phyloP scores from a whole-genome alignment of 225 moss, liverwort and hornwort genomes.

The Ulota crispa region DNA sequence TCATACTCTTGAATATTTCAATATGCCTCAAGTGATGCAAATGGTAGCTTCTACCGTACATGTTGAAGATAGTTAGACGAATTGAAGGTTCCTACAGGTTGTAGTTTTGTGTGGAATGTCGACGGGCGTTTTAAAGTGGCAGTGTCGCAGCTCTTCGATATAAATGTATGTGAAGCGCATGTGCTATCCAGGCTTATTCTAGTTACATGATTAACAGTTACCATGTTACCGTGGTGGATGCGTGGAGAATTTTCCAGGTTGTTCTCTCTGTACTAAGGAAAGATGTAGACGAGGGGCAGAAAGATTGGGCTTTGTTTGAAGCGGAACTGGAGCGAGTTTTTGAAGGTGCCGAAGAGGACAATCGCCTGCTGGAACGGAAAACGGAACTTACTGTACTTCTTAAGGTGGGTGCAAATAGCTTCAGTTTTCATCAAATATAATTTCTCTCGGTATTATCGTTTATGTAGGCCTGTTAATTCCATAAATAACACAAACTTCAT shows the following conservation, averaged over 20 bases:
- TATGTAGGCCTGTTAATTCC: not conserved
- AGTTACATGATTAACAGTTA: constrained; percentile 12
- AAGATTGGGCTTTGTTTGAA: constrained; percentile 60
- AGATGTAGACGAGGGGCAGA: constrained; percentile 33
- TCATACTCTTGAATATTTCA: not conserved
- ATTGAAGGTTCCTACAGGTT: constrained; percentile 3
- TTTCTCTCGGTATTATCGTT: not conserved
- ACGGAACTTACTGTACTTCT: constrained; percentile 61
- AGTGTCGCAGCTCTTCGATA: not conserved
- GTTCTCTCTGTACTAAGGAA: constrained; percentile 65
- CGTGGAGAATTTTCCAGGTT: constrained; percentile 40
- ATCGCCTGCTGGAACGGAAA: constrained; percentile 48
- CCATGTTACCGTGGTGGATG: not conserved
- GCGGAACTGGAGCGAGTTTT: constrained; percentile 55
- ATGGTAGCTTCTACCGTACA: not conserved
- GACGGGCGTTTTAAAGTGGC: not conserved
- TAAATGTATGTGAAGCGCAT: not conserved
- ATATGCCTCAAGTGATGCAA: not conserved
- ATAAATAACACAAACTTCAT: not conserved
- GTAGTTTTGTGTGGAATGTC: not conserved
- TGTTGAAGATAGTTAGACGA: not conserved
- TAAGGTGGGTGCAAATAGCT: constrained; percentile 35
- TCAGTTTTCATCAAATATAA: not conserved
- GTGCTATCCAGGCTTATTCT: not conserved
- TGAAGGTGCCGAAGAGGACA: constrained; percentile 39